Evolutionary conservation across 2,329 filamentous ascomycete species (phyloP).

Genomic region (Cladosporium sp.): DNA sequence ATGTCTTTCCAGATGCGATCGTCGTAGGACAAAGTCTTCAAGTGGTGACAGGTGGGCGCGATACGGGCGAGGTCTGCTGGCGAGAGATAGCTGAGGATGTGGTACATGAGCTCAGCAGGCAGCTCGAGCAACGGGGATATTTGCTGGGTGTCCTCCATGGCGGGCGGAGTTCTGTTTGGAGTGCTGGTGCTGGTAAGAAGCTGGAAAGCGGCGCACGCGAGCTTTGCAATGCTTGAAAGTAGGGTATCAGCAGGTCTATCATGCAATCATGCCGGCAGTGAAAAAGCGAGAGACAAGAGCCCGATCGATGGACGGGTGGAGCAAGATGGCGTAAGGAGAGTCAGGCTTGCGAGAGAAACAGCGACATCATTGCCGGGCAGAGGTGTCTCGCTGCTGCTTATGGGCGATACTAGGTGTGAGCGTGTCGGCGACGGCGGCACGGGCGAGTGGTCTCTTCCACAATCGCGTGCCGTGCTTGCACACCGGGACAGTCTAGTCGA

Average conservation of each 20-base stretch:
- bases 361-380: constrained; percentile 7
- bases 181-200: not conserved
- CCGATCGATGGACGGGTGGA: constrained; percentile 13
- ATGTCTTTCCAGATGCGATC: constrained; percentile 72
- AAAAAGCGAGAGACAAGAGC: not conserved
- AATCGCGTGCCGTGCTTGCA: constrained; percentile 7
- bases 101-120: constrained; percentile 72
- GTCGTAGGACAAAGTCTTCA: constrained; percentile 60
- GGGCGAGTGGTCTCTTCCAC: not conserved
- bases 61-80: constrained; percentile 63
- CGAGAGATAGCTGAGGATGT: constrained; percentile 67
- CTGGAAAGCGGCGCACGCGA: not conserved
- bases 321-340: constrained; percentile 9
- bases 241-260: not conserved
- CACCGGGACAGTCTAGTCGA: not conserved
- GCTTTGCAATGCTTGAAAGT: not conserved
- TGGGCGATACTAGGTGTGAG: not conserved
- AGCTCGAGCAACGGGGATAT: constrained; percentile 52
- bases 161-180: not conserved
- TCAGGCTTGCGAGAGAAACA: constrained; percentile 3
- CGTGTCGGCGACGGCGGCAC: not conserved
- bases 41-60: constrained; percentile 60
- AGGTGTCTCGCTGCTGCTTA: not conserved
- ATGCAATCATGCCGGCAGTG: not conserved
- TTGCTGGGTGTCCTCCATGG: constrained; percentile 17